phyloP scores from a whole-genome alignment of 345 rosid species.

The Durio zibethinus region DNA sequence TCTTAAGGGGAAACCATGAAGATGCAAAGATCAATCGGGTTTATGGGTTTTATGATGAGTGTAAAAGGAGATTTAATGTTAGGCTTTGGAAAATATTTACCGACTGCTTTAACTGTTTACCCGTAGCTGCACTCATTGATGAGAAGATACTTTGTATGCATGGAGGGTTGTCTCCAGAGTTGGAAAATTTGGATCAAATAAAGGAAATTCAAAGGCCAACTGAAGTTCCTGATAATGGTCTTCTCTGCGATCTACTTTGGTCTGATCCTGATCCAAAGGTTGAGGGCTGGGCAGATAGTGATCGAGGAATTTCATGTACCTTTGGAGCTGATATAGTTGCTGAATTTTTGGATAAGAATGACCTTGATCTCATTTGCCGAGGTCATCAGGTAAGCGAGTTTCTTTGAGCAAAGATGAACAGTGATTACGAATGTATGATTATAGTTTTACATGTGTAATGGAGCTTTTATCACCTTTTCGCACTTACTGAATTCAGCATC shows the following conservation, averaged over 20 bases:
- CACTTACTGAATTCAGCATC: neutral
- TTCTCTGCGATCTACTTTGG: constrained; percentile 95
- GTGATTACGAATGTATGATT: neutral
- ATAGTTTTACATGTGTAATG: neutral
- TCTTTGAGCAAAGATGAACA: neutral
- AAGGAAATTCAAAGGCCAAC: constrained; percentile 77
- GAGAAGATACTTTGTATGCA: constrained; percentile 96
- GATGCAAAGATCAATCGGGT: constrained; percentile 94
- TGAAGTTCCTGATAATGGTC: constrained; percentile 88
- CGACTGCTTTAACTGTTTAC: constrained; percentile 89
- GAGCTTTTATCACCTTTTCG: neutral
- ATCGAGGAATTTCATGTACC: constrained; percentile 86
- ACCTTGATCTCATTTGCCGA: constrained; percentile 93
- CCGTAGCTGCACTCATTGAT: constrained; percentile 88
- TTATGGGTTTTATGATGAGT: constrained; percentile 98
- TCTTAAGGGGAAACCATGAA: constrained; percentile 96
- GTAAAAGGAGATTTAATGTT: constrained; percentile 92
- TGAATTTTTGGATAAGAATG: constrained; percentile 85
- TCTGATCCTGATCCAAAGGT: constrained; percentile 78
- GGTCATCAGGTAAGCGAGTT: constrained; percentile 82
- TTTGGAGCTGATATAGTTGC: constrained; percentile 83
- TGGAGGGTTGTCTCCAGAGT: constrained; percentile 88
- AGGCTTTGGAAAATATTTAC: constrained; percentile 93
- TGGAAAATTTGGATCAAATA: constrained; percentile 70
- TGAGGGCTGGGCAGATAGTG: constrained; percentile 85